Evolutionary conservation across 495 filamentous ascomycete species (phyloP), one percentile per base, ranked within the genome.

Genomic region (Xylaria scruposa): DNA sequence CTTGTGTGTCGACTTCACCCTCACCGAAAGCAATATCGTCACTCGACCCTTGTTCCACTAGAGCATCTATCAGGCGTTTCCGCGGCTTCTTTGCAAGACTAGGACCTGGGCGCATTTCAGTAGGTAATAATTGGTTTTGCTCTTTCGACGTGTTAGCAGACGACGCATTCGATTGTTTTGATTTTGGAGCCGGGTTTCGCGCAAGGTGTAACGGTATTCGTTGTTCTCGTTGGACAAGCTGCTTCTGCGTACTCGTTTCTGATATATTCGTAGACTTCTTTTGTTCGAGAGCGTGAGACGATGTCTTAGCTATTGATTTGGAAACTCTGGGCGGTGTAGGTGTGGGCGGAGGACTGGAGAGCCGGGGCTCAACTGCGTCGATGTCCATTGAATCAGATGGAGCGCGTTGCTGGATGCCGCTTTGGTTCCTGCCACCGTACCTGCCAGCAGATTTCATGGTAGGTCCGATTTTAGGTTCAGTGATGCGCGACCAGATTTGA

Each of bases 21-120:
- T 79, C 75, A 15, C 33, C 66, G 21, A 58, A 58, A 21, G 64
- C 67, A 29, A 36, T 19, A 7, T 33, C 70, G 1, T 79, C 75
- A 29, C 72, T 72, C 56, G 71, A 62, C 12, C 73, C 76, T 71
- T 88, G 85, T n/a, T 82, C 81, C 17, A 80, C 85, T n/a, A 90
- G 77, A 33, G 82, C 79, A 78, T 90, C 88, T 67, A 90, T 89
- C 33, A 90, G 66, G 21, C 88, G 83, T 67, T 81, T 84, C 46
- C 84, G 85, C 21, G 80, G 80, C 60, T 62, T 76, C 44, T 76
- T 76, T 17, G 72, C 54, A 64, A 38, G 49, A 31, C 60, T 73
- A 13, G 53, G 6, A 29, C 19, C 36, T 33, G 24, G 24, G 3
- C 29, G 12, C 19, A 33, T 56, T 26, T 59, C 9, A 3, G 26